phyloP scores from a whole-genome alignment of 78 protist species.

The Dictyostelium capitatum region DNA sequence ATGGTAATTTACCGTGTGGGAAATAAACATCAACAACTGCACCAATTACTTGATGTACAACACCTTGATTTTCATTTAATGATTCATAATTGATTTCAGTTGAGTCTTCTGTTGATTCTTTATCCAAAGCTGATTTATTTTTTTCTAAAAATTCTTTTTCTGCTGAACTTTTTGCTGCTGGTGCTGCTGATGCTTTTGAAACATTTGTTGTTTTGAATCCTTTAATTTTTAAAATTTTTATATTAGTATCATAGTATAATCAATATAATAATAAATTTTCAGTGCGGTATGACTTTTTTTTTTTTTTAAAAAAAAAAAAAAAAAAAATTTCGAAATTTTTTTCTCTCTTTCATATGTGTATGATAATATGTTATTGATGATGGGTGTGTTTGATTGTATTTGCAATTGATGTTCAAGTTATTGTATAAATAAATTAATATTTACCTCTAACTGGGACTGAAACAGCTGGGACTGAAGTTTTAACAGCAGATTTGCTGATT shows the following conservation, averaged over 20 bases:
- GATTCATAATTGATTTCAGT: not conserved
- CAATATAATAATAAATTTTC: too few species aligned
- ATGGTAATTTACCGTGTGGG: conserved; percentile 95
- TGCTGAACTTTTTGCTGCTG: conserved; percentile 22
- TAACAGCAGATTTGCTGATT: conserved; percentile 23
- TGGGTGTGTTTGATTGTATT: too few species aligned
- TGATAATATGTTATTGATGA: too few species aligned
- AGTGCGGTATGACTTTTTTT: too few species aligned
- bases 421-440: not conserved
- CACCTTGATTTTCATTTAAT: conserved; percentile 68
- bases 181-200: conserved; percentile 27
- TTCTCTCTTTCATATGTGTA: not conserved
- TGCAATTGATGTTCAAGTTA: not conserved
- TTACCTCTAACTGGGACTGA: conserved; percentile 66
- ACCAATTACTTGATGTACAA: conserved; percentile 97
- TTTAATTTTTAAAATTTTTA: too few species aligned
- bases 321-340: not conserved
- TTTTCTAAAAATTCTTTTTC: conserved; percentile 32
- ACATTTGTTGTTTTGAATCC: not conserved
- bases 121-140: conserved; percentile 2
- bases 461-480: conserved; percentile 10
- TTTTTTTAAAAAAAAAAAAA: not conserved
- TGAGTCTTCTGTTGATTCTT: conserved; percentile 10
- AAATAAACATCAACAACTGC: conserved; percentile 99
- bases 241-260: too few species aligned